A percentile compares a stretch with the other conserved stretches of the same genome.
These are phyloP conservation scores for Testicularia cyperi DNA, from an alignment of 1,284 basidiomycete species.

Conservation along the genomic window DNA sequence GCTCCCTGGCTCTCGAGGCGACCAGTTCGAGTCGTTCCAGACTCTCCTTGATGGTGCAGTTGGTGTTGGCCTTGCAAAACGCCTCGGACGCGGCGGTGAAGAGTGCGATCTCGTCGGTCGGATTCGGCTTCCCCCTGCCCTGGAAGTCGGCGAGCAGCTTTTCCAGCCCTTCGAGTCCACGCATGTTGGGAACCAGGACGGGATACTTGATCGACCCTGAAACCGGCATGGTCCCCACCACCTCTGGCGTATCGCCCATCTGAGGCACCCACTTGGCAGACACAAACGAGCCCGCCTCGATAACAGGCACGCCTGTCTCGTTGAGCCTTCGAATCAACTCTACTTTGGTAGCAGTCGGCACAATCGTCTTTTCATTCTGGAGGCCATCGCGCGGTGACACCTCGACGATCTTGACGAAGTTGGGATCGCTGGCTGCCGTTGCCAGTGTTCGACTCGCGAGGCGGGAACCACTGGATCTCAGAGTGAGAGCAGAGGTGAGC, in stretches of 20 bases:
- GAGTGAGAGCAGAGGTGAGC: too few species aligned
- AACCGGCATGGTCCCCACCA: slow-evolving; percentile 68
- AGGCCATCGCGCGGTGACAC: slow-evolving; percentile 89
- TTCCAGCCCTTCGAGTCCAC: slow-evolving; percentile 63
- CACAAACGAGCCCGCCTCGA: slow-evolving; percentile 90
- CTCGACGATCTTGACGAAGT: slow-evolving; percentile 72
- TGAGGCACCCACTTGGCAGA: slow-evolving; percentile 75
- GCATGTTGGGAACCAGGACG: slow-evolving; percentile 81
- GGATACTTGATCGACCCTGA: slow-evolving; percentile 70
- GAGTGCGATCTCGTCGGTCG: slow-evolving; percentile 81
- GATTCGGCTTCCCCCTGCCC: slow-evolving; percentile 45
- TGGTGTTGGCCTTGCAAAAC: slow-evolving; percentile 83
- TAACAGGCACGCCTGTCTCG: slow-evolving; percentile 70
- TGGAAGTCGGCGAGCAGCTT: slow-evolving; percentile 10
- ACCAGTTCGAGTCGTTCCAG: slow-evolving; percentile 71
- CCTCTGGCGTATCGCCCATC: slow-evolving; percentile 56
- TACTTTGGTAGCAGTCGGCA: slow-evolving; percentile 75
- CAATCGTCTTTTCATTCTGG: slow-evolving; percentile 80
- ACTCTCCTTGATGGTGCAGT: slow-evolving; percentile 74
- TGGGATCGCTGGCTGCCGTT: slow-evolving; percentile 5
- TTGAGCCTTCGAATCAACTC: slow-evolving; percentile 78
- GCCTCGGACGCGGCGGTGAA: slow-evolving; percentile 84
- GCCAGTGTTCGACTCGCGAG: slow-evolving; percentile 6
- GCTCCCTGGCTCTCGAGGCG: slow-evolving; percentile 66
- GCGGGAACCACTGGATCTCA: neutral